Conservation (phyloP, 2,329 filamentous ascomycete genomes). For the Colletotrichum abscissum region DNA sequence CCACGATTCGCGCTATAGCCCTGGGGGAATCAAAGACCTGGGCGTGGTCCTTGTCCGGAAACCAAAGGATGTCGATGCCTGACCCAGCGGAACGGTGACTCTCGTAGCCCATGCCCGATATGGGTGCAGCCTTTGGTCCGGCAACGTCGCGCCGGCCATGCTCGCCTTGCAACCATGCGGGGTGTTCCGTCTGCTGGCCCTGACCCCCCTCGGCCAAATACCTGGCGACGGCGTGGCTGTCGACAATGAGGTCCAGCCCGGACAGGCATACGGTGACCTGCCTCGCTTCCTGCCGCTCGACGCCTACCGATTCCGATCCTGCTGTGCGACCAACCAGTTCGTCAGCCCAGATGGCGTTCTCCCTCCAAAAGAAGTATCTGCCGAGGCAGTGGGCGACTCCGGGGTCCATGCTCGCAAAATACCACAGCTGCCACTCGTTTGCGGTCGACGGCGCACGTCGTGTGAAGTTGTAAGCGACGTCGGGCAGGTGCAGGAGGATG, state of each 20-base stretch:
- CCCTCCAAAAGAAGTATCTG: conserved; percentile 77
- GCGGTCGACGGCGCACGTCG: conserved; percentile 62
- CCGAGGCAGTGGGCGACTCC: conserved; percentile 73
- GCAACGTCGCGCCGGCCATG: conserved; percentile 23
- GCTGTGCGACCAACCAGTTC: conserved; percentile 56
- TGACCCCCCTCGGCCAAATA: conserved; percentile 56
- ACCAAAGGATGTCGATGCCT: conserved; percentile 70
- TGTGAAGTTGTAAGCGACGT: conserved; percentile 80
- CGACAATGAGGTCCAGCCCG: conserved; percentile 73
- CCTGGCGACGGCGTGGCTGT: conserved; percentile 66
- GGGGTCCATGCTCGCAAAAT: conserved; percentile 76
- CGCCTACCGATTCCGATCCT: conserved; percentile 11
- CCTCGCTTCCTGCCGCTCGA: conserved; percentile 40
- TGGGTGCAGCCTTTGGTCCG: conserved; percentile 5
- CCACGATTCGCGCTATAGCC: conserved; percentile 43
- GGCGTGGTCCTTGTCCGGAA: conserved; percentile 71
- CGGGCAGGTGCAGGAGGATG: conserved; percentile 74
- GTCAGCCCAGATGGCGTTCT: conserved; percentile 78
- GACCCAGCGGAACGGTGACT: conserved; percentile 35
- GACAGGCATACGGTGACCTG: conserved; percentile 68
- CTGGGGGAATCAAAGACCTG: conserved; percentile 64
- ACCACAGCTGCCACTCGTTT: conserved; percentile 79
- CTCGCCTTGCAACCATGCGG: conserved; percentile 35
- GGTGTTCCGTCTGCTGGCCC: conserved; percentile 28
- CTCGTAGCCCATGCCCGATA: not conserved